Evolutionary conservation across 192 early-diverging fungal species (phyloP).

Genomic region (Phycomyces blakesleeanus): DNA sequence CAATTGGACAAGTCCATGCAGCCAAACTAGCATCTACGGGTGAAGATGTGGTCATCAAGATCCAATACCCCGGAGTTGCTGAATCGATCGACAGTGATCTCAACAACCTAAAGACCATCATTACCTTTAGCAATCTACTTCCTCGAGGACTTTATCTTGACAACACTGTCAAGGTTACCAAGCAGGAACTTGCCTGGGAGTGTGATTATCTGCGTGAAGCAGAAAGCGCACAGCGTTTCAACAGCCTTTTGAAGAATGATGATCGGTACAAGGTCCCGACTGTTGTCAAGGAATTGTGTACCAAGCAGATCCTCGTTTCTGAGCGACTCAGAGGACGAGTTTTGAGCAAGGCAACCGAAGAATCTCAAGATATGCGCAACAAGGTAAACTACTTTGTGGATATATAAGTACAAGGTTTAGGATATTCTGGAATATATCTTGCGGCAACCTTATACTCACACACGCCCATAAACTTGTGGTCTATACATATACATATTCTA

Average conservation of each 20-base stretch:
- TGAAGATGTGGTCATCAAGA: constrained; percentile 77
- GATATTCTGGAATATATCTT: neutral
- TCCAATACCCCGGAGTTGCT: constrained; percentile 95
- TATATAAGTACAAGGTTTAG: neutral
- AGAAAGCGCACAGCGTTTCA: constrained; percentile 68
- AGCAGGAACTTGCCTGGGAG: constrained; percentile 88
- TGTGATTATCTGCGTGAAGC: constrained; percentile 92
- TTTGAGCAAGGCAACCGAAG: constrained; percentile 55
- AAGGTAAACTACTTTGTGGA: too few relatives aligned
- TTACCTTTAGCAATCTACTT: constrained; percentile 78
- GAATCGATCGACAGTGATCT: constrained; percentile 87
- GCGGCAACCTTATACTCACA: too few relatives aligned
- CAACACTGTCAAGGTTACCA: constrained; percentile 89
- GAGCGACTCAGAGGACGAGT: constrained; percentile 75
- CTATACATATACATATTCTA: too few relatives aligned
- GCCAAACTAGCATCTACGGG: constrained; percentile 48
- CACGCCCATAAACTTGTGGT: too few relatives aligned
- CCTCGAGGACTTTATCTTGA: constrained; percentile 95
- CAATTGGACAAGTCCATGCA: constrained; percentile 81
- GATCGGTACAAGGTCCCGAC: constrained; percentile 65
- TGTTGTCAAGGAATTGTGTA: constrained; percentile 65
- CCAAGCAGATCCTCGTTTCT: constrained; percentile 70
- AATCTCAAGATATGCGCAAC: constrained; percentile 57
- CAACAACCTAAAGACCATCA: constrained; percentile 72
- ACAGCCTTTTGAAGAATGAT: constrained; percentile 57